Conservation (phyloP, 805 yeast genomes). For the Candida corydali region DNA sequence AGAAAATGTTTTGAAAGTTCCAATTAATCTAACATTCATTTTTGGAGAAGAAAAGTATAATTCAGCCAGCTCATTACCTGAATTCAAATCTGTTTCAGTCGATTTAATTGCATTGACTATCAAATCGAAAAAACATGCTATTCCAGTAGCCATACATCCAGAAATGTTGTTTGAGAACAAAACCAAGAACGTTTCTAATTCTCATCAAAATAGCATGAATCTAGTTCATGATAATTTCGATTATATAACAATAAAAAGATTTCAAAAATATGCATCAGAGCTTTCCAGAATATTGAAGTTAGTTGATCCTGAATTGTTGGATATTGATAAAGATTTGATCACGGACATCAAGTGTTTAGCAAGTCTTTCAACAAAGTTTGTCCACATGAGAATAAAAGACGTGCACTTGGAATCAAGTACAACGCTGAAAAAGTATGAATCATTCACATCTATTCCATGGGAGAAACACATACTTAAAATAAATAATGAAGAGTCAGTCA, state of each 20-base stretch:
- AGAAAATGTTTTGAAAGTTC: conserved; percentile 19
- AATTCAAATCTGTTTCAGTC: conserved; percentile 22
- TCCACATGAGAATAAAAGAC: conserved; percentile 19
- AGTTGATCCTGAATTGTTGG: conserved; percentile 20
- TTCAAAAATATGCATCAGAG: conserved; percentile 28
- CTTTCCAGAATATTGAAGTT: conserved; percentile 20
- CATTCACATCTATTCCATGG: conserved; percentile 16
- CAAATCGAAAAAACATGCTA: conserved; percentile 27
- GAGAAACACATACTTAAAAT: conserved; percentile 11
- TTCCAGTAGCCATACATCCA: conserved; percentile 32
- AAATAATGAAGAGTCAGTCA: conserved; percentile 13
- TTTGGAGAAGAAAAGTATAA: conserved; percentile 16
- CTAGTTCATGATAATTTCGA: conserved; percentile 25
- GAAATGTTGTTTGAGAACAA: conserved; percentile 33
- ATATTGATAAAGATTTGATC: conserved; percentile 22
- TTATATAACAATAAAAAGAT: conserved; percentile 24
- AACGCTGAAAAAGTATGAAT: conserved; percentile 5
- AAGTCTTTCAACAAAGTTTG: conserved; percentile 24
- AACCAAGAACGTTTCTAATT: conserved; percentile 10
- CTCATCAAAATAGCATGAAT: conserved; percentile 3
- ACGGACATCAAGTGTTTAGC: conserved; percentile 30
- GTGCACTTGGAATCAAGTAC: conserved; percentile 11
- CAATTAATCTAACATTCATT: conserved; percentile 25
- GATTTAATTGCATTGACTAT: conserved; percentile 29
- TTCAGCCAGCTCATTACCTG: conserved; percentile 16